Evolutionary conservation across 192 early-diverging fungal genomes (phyloP), one percentile per base, ranked within the genome.

Genomic region (Backusella circina): DNA sequence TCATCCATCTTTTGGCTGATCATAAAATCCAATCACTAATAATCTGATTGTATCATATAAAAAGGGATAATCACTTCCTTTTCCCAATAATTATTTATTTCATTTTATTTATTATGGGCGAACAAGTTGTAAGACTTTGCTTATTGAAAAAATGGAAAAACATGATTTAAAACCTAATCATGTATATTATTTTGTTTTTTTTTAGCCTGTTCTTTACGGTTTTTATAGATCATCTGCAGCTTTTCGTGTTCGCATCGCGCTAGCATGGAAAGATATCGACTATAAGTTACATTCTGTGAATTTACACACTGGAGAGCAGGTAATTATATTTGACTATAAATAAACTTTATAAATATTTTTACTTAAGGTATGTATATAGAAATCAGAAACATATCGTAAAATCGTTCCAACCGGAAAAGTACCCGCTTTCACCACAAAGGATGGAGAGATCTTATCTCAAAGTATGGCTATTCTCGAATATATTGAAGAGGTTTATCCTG

Each of bases 381-480:
- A 73, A 71, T 69, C 78, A 0, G 84, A 79, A 9, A 82, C 86
- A 68, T 96, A 95, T 79, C 69, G 57, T 23, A 73, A 81, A 18
- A 73, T 91, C 67, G 95, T 95, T 78, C 94, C 96, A 3, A 78
- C 77, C 71, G 83, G 83, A 57, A 78, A 88, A 1, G 89, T 97
- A 2, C 96, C 95, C 26, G 83, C 88, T 21, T 86, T 94, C 23
- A 64, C 86, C 15, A 87, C 90, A 38, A 76, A 81, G 51, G 84
- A 83, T 35, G 90, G 91, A 2, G 67, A 83, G n/a, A 70, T 71
- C 3, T 64, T 95, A 39, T 83, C 76, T 32, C 90, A 97, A 86
- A 95, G 93, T 7, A 73, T 89, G 23, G 91, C 95, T 16, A 96
- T 98, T 57, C 73, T 96, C 31, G 97, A 98, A 76, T 95, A 94